Percentiles rank a stretch among this genome's conserved stretches.
These are phyloP conservation scores for Cordyceps pruinosa DNA, from an alignment of 2,329 filamentous ascomycete species.

Conservation along the genomic window DNA sequence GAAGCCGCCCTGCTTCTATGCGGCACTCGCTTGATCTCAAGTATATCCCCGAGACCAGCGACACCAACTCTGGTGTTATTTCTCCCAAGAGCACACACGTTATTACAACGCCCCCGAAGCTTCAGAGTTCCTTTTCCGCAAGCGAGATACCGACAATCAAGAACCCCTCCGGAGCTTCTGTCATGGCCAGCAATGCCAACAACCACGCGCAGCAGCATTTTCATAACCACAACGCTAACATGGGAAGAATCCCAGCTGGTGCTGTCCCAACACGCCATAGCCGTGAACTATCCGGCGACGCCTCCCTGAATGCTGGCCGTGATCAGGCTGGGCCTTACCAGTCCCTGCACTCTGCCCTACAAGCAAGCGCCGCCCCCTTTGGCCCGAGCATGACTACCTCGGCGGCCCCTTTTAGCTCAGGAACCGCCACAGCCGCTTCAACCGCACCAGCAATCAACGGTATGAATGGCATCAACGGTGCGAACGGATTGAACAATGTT, in stretches of 20 bases:
- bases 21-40: slow-evolving; percentile 53
- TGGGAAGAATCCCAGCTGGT: slow-evolving; percentile 69
- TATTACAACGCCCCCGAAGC: slow-evolving; percentile 61
- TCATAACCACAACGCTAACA: slow-evolving; percentile 74
- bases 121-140: slow-evolving; percentile 84
- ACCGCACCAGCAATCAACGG: slow-evolving; percentile 20
- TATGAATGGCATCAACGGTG: slow-evolving; percentile 17
- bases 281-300: slow-evolving; percentile 59
- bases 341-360: slow-evolving; percentile 64
- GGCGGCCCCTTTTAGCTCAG: slow-evolving; percentile 21
- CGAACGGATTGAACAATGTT: not conserved
- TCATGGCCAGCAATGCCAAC: slow-evolving; percentile 41
- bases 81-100: slow-evolving; percentile 42
- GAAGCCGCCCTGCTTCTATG: slow-evolving; percentile 40
- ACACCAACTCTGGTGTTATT: slow-evolving; percentile 33
- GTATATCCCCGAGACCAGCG: slow-evolving; percentile 40
- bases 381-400: slow-evolving; percentile 47
- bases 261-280: slow-evolving; percentile 61
- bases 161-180: slow-evolving; percentile 47
- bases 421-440: slow-evolving; percentile 20
- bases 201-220: slow-evolving; percentile 57
- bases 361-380: slow-evolving; percentile 74
- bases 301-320: slow-evolving; percentile 31
- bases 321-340: slow-evolving; percentile 45
- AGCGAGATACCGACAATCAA: slow-evolving; percentile 85